A percentile compares a stretch with the other conserved stretches of the same genome.
Conservation (phyloP, 1,284 basidiomycete genomes). For the Porodaedalea pini region DNA sequence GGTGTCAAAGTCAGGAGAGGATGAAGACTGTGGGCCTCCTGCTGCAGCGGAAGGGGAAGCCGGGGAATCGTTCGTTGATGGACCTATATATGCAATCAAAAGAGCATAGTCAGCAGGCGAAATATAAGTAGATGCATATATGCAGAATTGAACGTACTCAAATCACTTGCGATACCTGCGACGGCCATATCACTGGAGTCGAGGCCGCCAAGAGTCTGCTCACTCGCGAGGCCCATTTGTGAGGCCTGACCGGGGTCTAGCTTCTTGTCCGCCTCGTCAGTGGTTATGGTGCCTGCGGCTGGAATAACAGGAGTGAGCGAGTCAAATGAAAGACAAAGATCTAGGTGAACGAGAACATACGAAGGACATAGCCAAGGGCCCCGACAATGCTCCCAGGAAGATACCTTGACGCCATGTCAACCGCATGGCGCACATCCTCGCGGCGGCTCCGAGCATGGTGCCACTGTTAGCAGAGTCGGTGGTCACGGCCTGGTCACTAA, state of each 20-base stretch:
- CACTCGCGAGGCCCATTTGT: not conserved
- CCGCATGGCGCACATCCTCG: not conserved
- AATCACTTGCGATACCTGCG: not conserved
- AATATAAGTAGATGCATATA: no score
- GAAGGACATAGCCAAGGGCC: not conserved
- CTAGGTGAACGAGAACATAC: no score
- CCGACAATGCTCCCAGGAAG: slow-evolving; percentile 2
- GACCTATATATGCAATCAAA: no score
- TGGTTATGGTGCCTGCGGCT: not conserved
- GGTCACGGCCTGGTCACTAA: not conserved
- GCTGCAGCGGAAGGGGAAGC: no score
- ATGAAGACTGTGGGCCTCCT: no score
- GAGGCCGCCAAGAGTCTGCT: not conserved
- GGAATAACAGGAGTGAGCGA: not conserved
- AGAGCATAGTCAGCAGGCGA: no score
- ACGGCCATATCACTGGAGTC: not conserved
- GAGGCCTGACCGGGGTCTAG: not conserved
- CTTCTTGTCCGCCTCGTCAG: not conserved
- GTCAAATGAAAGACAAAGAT: not conserved
- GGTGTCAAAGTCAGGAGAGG: no score
- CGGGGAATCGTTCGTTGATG: no score
- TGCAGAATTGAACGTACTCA: not conserved
- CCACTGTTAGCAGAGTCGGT: not conserved
- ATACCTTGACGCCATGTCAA: not conserved
- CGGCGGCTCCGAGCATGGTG: not conserved